Conservation (phyloP, 768 basidiomycete genomes). For the Xerocomus spinulosus region DNA sequence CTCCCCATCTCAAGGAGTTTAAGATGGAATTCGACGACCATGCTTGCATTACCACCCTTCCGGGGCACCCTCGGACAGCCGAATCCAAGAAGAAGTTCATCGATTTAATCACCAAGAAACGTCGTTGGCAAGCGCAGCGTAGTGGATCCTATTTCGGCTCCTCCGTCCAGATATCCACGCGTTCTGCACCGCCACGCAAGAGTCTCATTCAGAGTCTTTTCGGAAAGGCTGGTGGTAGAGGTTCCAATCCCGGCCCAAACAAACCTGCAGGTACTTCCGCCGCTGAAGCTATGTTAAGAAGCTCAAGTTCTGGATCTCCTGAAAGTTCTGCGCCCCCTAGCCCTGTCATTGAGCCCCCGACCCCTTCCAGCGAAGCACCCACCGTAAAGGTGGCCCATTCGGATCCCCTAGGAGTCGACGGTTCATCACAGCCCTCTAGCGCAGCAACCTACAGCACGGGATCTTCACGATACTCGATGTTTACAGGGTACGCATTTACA, state of each 20-base stretch:
- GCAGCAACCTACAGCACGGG: slow-evolving; percentile 1
- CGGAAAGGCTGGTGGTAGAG: not conserved
- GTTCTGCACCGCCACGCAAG: not conserved
- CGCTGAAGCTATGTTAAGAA: not conserved
- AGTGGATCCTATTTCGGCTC: slow-evolving; percentile 13
- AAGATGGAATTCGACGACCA: slow-evolving; percentile 34
- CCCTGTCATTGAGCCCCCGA: slow-evolving; percentile 11
- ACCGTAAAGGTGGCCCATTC: not conserved
- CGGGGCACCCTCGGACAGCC: not conserved
- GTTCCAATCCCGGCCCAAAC: not conserved
- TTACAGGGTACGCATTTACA: slow-evolving; percentile 9
- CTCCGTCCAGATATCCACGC: not conserved
- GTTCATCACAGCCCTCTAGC: not conserved
- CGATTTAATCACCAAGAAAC: slow-evolving; percentile 8
- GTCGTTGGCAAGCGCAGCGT: slow-evolving; percentile 6
- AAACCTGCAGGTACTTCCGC: not conserved
- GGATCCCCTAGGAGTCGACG: not conserved
- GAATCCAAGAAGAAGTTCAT: slow-evolving; percentile 16
- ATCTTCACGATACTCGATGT: slow-evolving; percentile 4
- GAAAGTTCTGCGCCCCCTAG: slow-evolving; percentile 1
- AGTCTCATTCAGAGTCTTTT: not conserved
- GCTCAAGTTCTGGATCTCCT: slow-evolving; percentile 8
- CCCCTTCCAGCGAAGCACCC: not conserved
- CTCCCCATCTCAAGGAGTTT: slow-evolving; percentile 16
- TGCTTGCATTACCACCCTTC: slow-evolving; percentile 36